A percentile compares a stretch with the other conserved stretches of the same genome.
phyloP scores from a whole-genome alignment of 805 yeast species.

The Candida krabiensis region DNA sequence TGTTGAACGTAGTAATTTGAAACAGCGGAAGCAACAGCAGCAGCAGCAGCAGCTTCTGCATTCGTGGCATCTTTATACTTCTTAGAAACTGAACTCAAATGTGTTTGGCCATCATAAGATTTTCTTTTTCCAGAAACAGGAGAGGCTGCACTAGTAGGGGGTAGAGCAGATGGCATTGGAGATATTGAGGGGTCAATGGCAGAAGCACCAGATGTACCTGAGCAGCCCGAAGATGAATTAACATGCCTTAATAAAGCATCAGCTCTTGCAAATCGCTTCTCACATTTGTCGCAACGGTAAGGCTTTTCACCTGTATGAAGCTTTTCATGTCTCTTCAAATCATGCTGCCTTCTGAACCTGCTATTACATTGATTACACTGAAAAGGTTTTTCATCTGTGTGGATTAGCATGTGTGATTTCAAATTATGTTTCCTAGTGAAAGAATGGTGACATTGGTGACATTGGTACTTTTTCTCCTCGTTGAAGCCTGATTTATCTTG shows the following conservation, averaged over 20 bases:
- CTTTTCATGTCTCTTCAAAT: constrained; percentile 72
- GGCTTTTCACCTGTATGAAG: constrained; percentile 79
- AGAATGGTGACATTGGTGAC: constrained; percentile 60
- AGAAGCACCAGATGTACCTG: constrained; percentile 9
- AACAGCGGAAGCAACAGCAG: constrained; percentile 21
- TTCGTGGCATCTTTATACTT: constrained; percentile 17
- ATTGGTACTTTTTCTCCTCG: constrained; percentile 42
- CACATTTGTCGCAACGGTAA: constrained; percentile 58
- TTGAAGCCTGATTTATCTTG: constrained; percentile 14
- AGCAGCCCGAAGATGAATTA: constrained; percentile 38
- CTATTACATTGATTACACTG: constrained; percentile 59
- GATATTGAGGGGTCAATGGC: constrained; percentile 16
- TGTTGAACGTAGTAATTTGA: constrained; percentile 20
- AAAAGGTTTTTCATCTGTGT: constrained; percentile 63
- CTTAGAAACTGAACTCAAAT: constrained; percentile 5
- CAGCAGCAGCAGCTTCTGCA: constrained; percentile 20
- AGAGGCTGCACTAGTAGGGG: constrained; percentile 6
- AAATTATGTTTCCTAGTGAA: constrained; percentile 75
- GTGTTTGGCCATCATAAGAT: constrained; percentile 11
- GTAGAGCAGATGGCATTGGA: constrained; percentile 11
- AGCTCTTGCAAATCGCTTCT: constrained; percentile 65
- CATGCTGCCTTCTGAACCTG: constrained; percentile 71
- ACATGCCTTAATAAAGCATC: constrained; percentile 75
- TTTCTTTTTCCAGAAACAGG: constrained; percentile 9
- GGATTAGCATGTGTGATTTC: constrained; percentile 70